Evolutionary conservation across 2,329 filamentous ascomycete species (phyloP).

Genomic region (Scytalidium lignicola): DNA sequence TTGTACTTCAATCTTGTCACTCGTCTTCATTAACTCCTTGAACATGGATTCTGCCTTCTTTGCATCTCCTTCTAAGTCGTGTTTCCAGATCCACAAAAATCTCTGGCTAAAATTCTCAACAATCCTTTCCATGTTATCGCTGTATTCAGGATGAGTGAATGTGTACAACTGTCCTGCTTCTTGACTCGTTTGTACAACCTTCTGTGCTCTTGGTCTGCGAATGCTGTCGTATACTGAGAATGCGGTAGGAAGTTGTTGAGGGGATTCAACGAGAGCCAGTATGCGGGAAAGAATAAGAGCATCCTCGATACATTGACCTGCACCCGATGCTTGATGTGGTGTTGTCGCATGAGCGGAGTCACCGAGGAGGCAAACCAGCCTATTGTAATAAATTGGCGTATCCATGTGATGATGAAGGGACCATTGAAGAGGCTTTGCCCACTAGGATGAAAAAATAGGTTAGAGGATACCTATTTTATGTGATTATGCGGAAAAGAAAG

Average conservation of each 20-base stretch:
- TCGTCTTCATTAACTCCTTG: background rate
- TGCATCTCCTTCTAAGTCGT: slow-evolving; percentile 27
- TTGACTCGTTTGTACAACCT: slow-evolving; percentile 8
- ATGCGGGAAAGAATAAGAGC: slow-evolving; percentile 34
- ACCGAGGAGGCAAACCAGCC: slow-evolving; percentile 43
- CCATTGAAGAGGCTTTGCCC: slow-evolving; percentile 11
- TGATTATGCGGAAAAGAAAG: too few species aligned
- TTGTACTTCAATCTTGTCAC: too few species aligned
- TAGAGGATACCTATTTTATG: too few species aligned
- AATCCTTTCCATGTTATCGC: slow-evolving; percentile 29
- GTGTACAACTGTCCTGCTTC: slow-evolving; percentile 31
- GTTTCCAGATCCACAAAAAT: slow-evolving; percentile 28
- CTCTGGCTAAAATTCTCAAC: slow-evolving; percentile 28
- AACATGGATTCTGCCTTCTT: slow-evolving; percentile 30
- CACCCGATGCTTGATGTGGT: slow-evolving; percentile 51
- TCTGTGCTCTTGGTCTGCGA: slow-evolving; percentile 29
- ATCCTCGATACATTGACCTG: slow-evolving; percentile 50
- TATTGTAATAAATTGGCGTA: slow-evolving; percentile 29
- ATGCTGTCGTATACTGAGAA: slow-evolving; percentile 43
- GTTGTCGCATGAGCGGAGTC: slow-evolving; percentile 57
- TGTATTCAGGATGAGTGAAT: slow-evolving; percentile 32
- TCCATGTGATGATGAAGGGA: slow-evolving; percentile 10
- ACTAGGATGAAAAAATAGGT: background rate
- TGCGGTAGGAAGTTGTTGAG: slow-evolving; percentile 30
- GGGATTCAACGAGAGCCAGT: slow-evolving; percentile 31